Evolutionary conservation across 2,329 filamentous ascomycete species (phyloP).

Genomic region (Aaosphaeria arxii): DNA sequence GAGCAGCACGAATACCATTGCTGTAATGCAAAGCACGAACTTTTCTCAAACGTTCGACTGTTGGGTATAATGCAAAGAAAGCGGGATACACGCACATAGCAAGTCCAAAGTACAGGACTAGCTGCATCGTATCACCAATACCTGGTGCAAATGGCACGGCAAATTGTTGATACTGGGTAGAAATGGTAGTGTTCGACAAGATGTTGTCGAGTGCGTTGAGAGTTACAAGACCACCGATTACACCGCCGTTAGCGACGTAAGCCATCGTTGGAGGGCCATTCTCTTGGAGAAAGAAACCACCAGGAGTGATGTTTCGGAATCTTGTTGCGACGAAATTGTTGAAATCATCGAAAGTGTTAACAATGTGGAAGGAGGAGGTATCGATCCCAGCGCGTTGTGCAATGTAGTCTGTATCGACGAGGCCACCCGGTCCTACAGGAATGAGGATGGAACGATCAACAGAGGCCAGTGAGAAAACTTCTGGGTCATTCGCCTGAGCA

Average conservation of each 20-base stretch:
- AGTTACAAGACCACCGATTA: conserved; percentile 69
- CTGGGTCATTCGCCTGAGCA: conserved; percentile 30
- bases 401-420: conserved; percentile 29
- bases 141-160: conserved; percentile 68
- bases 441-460: conserved; percentile 28
- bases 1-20: conserved; percentile 79
- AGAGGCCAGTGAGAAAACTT: conserved; percentile 24
- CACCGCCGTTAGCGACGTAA: conserved; percentile 63
- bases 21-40: conserved; percentile 87
- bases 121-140: conserved; percentile 70
- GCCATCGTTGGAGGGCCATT: conserved; percentile 62
- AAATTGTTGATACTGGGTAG: conserved; percentile 71
- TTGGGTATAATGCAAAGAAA: conserved; percentile 86
- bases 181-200: conserved; percentile 65
- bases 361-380: conserved; percentile 44
- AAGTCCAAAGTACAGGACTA: conserved; percentile 78
- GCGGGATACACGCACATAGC: conserved; percentile 76
- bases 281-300: conserved; percentile 75
- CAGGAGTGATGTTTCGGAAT: conserved; percentile 68
- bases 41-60: conserved; percentile 73
- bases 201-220: conserved; percentile 88
- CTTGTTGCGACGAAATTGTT: conserved; percentile 60
- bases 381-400: conserved; percentile 22
- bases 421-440: conserved; percentile 39
- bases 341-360: conserved; percentile 67